These are phyloP conservation scores for Fusarium nanum DNA, from an alignment of 2,329 filamentous ascomycete genomes.

Conservation along the genomic window DNA sequence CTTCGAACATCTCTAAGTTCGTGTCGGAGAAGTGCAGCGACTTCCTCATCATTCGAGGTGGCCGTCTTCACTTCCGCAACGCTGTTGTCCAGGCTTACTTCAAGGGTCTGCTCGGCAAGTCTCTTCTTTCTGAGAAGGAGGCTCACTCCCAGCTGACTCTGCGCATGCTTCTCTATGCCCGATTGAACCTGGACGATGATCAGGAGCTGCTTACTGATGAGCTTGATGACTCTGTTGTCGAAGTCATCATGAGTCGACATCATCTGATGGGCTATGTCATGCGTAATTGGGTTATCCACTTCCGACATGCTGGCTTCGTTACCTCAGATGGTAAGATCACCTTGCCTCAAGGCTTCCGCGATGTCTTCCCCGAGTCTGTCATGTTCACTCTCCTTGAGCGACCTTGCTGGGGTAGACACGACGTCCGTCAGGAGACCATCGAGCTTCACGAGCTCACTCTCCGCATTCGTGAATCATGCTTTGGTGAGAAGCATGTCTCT, in stretches of 20 bases:
- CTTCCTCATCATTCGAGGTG: constrained; percentile 51
- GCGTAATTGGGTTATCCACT: constrained; percentile 53
- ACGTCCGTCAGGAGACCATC: constrained; percentile 40
- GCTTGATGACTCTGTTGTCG: constrained; percentile 40
- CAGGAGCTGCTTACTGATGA: constrained; percentile 36
- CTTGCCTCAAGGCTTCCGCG: constrained; percentile 50
- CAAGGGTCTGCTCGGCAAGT: constrained; percentile 50
- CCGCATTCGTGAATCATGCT: constrained; percentile 51
- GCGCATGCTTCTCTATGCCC: constrained; percentile 52
- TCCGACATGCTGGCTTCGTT: constrained; percentile 50
- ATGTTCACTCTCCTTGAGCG: constrained; percentile 53
- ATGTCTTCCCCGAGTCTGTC: constrained; percentile 52
- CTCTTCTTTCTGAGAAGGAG: constrained; percentile 49
- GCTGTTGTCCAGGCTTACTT: constrained; percentile 50
- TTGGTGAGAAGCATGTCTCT: constrained; percentile 51
- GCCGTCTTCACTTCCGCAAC: constrained; percentile 53
- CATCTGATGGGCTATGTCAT: constrained; percentile 52
- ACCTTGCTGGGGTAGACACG: constrained; percentile 47
- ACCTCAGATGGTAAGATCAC: constrained; percentile 45
- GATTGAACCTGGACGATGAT: constrained; percentile 47
- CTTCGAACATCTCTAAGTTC: constrained; percentile 33
- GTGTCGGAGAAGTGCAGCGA: constrained; percentile 36
- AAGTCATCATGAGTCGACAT: constrained; percentile 45
- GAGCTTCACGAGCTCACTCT: constrained; percentile 51
- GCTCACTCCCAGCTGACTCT: constrained; percentile 51